These are phyloP conservation scores for Zymoseptoria crescenta DNA, from an alignment of 2,329 filamentous ascomycete species.

Conservation along the genomic window DNA sequence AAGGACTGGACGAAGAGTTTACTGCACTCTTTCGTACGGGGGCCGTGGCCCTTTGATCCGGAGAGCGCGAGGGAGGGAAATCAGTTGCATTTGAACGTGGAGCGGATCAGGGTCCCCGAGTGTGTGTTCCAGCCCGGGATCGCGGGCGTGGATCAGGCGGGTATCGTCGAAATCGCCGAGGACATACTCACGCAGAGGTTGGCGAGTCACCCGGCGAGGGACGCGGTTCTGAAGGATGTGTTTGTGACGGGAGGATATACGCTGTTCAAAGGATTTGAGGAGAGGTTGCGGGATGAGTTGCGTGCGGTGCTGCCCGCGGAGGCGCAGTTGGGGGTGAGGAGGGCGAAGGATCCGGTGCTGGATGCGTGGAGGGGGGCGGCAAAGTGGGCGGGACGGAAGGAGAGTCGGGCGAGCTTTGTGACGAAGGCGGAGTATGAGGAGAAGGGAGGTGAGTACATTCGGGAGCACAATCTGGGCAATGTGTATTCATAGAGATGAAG, in stretches of 20 bases:
- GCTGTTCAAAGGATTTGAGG: constrained; percentile 78
- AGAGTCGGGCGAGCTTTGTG: constrained; percentile 57
- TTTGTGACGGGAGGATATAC: constrained; percentile 94
- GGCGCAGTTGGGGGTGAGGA: constrained; percentile 59
- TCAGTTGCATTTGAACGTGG: constrained; percentile 94
- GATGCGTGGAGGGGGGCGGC: constrained; percentile 95
- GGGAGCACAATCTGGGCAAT: constrained; percentile 47
- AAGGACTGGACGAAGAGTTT: constrained; percentile 91
- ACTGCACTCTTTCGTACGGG: constrained; percentile 81
- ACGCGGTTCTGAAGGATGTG: constrained; percentile 71
- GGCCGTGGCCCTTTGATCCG: constrained; percentile 76
- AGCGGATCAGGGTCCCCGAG: constrained; percentile 98
- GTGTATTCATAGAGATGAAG: constrained; percentile 16
- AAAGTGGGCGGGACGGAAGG: constrained; percentile 61
- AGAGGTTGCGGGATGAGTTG: constrained; percentile 66
- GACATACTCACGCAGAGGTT: constrained; percentile 84
- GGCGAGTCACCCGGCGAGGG: constrained; percentile 44
- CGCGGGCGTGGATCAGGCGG: constrained; percentile 93
- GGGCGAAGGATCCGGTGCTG: constrained; percentile 65
- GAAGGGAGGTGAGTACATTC: constrained; percentile 90
- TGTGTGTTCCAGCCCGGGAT: constrained; percentile 98
- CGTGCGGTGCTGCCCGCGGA: constrained; percentile 63
- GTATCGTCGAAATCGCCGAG: constrained; percentile 82
- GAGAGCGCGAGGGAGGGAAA: constrained; percentile 72
- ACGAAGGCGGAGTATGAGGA: constrained; percentile 78